These are phyloP conservation scores for Fusarium neocosmosporiellum DNA, from an alignment of 2,329 filamentous ascomycete genomes.

Conservation along the genomic window DNA sequence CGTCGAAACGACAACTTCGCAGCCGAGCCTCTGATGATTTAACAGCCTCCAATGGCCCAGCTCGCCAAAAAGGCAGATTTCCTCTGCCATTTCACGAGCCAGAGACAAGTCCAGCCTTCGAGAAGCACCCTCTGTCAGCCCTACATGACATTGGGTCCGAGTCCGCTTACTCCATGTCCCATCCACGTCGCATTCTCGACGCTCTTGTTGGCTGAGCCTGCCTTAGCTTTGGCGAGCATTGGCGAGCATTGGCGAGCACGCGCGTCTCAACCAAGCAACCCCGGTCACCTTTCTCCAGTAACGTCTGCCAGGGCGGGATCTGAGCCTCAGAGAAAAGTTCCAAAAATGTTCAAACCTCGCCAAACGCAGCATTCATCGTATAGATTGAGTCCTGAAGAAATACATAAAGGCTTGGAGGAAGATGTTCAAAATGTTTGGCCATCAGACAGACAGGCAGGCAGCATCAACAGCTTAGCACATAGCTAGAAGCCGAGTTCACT, in stretches of 20 bases:
- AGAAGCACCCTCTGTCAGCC: not conserved
- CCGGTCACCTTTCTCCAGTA: not conserved
- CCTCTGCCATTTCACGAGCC: not conserved
- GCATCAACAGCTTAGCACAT: constrained; percentile 2
- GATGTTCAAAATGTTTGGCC: not conserved
- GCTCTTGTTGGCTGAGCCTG: constrained; percentile 16
- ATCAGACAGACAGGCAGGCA: constrained; percentile 7
- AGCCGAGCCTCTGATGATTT: not conserved
- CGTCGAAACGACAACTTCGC: not conserved
- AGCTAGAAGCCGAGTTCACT: not conserved
- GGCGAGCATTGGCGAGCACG: constrained; percentile 34
- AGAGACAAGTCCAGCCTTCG: not conserved
- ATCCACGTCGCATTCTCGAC: not conserved
- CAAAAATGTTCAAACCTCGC: not conserved
- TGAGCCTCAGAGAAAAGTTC: constrained; percentile 13
- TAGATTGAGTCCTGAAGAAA: not conserved
- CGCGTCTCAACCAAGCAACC: constrained; percentile 8
- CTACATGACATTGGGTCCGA: not conserved
- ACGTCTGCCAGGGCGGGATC: not conserved
- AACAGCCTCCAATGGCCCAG: not conserved
- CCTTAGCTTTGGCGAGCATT: constrained; percentile 25
- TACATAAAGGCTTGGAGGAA: constrained; percentile 20
- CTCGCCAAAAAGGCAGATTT: constrained; percentile 6
- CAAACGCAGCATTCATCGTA: not conserved
- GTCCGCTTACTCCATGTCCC: not conserved